Conservation (phyloP, 2,329 filamentous ascomycete genomes). For the Colletotrichum kahawae region DNA sequence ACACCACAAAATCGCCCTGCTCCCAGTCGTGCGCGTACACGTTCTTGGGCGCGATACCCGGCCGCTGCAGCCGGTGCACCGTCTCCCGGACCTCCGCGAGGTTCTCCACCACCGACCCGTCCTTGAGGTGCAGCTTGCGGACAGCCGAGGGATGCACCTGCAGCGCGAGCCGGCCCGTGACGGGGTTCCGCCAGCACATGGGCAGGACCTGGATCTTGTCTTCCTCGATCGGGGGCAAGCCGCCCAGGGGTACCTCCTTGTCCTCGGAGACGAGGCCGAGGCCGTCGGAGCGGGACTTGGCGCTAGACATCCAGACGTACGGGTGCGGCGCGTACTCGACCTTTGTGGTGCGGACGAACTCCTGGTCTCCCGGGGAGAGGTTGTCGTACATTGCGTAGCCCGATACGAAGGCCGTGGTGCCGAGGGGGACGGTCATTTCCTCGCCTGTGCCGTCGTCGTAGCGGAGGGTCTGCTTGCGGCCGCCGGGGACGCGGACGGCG, state of each 20-base stretch:
- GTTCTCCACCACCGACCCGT: conserved; percentile 74
- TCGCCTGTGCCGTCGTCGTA: conserved; percentile 77
- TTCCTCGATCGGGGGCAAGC: conserved; percentile 69
- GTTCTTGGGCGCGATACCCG: conserved; percentile 69
- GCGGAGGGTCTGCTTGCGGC: conserved; percentile 68
- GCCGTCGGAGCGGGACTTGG: conserved; percentile 70
- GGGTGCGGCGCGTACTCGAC: conserved; percentile 81
- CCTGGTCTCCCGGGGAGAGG: conserved; percentile 68
- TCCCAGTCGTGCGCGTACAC: conserved; percentile 82
- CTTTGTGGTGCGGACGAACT: conserved; percentile 68
- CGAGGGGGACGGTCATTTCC: conserved; percentile 70
- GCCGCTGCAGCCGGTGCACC: conserved; percentile 73
- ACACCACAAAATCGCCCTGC: conserved; percentile 77
- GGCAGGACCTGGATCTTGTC: conserved; percentile 74
- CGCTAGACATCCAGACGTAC: conserved; percentile 80
- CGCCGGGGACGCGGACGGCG: conserved; percentile 74
- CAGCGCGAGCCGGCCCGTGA: conserved; percentile 70
- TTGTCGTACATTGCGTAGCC: conserved; percentile 74
- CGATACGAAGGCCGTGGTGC: conserved; percentile 77
- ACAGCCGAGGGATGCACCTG: conserved; percentile 78
- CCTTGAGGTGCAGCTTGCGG: conserved; percentile 68
- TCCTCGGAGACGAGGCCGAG: conserved; percentile 74
- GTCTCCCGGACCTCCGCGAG: conserved; percentile 68
- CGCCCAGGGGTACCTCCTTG: conserved; percentile 61
- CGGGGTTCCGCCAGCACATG: conserved; percentile 79